Conservation (phyloP, 306 rosid genomes). For the Vigna hirtella region DNA sequence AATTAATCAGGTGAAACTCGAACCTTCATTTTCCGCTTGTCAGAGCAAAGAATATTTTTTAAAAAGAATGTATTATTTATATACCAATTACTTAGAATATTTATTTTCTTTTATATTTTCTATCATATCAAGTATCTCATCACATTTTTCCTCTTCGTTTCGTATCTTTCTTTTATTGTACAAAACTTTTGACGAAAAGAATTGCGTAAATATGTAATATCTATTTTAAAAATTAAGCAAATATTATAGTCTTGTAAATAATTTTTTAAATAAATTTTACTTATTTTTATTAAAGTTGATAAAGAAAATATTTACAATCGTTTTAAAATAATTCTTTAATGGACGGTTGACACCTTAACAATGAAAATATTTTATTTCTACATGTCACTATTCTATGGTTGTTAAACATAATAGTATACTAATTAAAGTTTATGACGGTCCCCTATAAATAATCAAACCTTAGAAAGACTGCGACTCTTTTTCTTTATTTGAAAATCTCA, state of each 20-base stretch:
- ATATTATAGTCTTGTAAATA: background rate
- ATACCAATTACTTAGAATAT: too few species aligned
- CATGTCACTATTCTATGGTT: constrained; percentile 11
- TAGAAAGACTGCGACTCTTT: background rate
- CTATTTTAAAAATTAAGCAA: background rate
- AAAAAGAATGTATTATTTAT: too few species aligned
- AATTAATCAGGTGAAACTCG: too few species aligned
- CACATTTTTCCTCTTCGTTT: background rate
- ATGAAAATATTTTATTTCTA: background rate
- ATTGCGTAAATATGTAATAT: too few species aligned
- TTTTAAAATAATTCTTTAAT: background rate
- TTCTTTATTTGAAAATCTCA: background rate
- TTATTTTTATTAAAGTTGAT: background rate
- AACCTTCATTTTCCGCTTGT: too few species aligned
- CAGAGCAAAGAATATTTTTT: too few species aligned
- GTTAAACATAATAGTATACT: background rate
- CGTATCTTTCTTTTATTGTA: background rate
- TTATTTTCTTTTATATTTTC: too few species aligned
- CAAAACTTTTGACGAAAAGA: too few species aligned
- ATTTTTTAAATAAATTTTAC: background rate
- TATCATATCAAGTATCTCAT: background rate
- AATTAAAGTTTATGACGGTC: background rate
- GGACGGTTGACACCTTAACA: too few species aligned
- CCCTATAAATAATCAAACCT: background rate
- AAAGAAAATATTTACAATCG: background rate